phyloP scores from a whole-genome alignment of 1,139 yeast genomes.

The Candida sp. region DNA sequence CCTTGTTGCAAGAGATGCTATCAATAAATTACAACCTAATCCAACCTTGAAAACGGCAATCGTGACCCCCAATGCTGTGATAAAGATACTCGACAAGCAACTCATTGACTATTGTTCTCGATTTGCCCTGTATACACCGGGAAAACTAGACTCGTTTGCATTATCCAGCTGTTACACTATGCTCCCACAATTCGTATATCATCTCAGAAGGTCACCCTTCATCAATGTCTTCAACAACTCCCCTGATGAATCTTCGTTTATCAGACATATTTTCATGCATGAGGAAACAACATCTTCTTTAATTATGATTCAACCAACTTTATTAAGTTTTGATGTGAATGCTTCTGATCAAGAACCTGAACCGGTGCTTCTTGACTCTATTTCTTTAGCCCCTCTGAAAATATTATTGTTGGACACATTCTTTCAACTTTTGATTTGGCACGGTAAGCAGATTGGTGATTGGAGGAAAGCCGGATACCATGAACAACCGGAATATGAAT shows the following conservation, averaged over 20 bases:
- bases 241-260: conserved; percentile 75
- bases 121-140: conserved; percentile 84
- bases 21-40: conserved; percentile 39
- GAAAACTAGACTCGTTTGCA: conserved; percentile 72
- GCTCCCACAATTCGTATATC: conserved; percentile 73
- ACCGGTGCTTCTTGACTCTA: conserved; percentile 68
- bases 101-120: conserved; percentile 81
- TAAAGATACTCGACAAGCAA: conserved; percentile 85
- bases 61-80: conserved; percentile 48
- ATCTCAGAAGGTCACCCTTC: conserved; percentile 67
- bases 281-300: conserved; percentile 67
- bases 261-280: conserved; percentile 62
- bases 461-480: conserved; percentile 73
- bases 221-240: conserved; percentile 72
- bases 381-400: conserved; percentile 58
- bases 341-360: conserved; percentile 38
- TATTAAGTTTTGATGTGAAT: conserved; percentile 63
- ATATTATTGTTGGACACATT: conserved; percentile 69
- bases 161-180: conserved; percentile 75
- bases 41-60: conserved; percentile 10
- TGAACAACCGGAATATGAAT: conserved; percentile 59
- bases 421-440: conserved; percentile 68
- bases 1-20: conserved; percentile 51
- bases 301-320: conserved; percentile 75
- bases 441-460: conserved; percentile 64